Evolutionary conservation across 75 land plant species (phyloP), one percentile per base, ranked within the genome.

Genomic region (Sequoia sempervirens): DNA sequence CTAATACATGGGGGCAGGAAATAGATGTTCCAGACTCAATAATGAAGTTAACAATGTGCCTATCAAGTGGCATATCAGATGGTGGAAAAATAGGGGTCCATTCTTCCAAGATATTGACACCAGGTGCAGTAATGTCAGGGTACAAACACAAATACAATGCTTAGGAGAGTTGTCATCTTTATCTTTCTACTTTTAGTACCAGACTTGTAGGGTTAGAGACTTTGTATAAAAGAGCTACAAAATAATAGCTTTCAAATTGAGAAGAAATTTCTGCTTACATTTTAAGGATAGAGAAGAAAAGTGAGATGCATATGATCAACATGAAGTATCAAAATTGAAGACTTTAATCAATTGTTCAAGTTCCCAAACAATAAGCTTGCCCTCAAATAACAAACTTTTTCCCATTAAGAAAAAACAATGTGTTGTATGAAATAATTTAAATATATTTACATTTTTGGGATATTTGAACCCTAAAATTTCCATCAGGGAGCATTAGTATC

Each of bases 21-120:
- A 83, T 83, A 28, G 84, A 83, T 28, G 84, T 83, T 83, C 84
- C 84, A 5, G 84, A 84, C 47, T 26, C 54, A 5, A 84, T 80
- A 82, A 45, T 80, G 34, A 84, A 84, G 45, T 84, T 47, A 34
- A 80, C 52, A 45, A 45, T 10, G 84, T 40, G 50, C 36, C 56
- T 53, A 30, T 83, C 83, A 15, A 12, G 36, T 5, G 61, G 82
- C 61, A 80, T 50, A 50, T 80, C 82, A 43, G 82, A 80, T 28
- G 82, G 82, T 53, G 82, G 61, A 8, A 64, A 80, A 23, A 80
- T 64, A 53, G 82, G 82, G 36, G 82, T 17, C 82, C 82, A 80
- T 5, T 64, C 82, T 8, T 64, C 82, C 47, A 80, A 53, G 61
- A 80, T 53, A 80, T 80, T 80, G 54, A 80, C 82, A 30, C 82